phyloP scores from a whole-genome alignment of 2,329 filamentous ascomycete species.

The Ophiostoma ulmi region DNA sequence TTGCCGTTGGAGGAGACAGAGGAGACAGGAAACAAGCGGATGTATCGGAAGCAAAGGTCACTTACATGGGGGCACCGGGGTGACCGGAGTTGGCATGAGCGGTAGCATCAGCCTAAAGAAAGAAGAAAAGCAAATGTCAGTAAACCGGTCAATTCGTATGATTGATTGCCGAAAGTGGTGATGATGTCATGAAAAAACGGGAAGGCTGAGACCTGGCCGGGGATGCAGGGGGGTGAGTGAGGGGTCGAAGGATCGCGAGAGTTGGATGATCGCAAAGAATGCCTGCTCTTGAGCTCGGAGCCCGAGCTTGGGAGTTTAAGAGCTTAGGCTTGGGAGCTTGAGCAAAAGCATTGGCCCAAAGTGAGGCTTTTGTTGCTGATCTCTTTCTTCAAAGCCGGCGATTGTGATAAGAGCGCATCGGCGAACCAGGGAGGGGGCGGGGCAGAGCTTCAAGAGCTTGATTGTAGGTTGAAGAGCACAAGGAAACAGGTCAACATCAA shows the following conservation, averaged over 20 bases:
- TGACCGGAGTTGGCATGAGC: conserved; percentile 94
- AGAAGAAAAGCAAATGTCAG: conserved; percentile 17
- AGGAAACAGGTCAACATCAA: neutral
- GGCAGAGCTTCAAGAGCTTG: conserved; percentile 17
- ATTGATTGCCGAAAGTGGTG: neutral
- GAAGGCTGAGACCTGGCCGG: neutral
- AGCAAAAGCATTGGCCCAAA: neutral
- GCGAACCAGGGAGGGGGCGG: conserved; percentile 26
- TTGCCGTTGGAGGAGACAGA: neutral
- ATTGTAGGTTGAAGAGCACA: neutral
- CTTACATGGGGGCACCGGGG: conserved; percentile 93
- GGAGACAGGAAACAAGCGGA: neutral
- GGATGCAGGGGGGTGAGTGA: neutral
- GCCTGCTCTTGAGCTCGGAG: no score
- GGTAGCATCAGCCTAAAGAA: conserved; percentile 86
- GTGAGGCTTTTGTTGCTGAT: neutral
- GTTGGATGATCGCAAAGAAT: neutral
- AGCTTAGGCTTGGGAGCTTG: neutral
- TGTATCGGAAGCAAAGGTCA: conserved; percentile 24
- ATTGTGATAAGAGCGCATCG: conserved; percentile 16
- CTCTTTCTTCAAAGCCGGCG: neutral
- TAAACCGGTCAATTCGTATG: conserved; percentile 5
- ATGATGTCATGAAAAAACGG: conserved; percentile 22
- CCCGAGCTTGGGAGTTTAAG: neutral
- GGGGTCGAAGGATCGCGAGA: neutral